Evolutionary conservation across 1,284 basidiomycete species (phyloP), one percentile per base, ranked within the genome.

Genomic region (Apiotrichum gracile): DNA sequence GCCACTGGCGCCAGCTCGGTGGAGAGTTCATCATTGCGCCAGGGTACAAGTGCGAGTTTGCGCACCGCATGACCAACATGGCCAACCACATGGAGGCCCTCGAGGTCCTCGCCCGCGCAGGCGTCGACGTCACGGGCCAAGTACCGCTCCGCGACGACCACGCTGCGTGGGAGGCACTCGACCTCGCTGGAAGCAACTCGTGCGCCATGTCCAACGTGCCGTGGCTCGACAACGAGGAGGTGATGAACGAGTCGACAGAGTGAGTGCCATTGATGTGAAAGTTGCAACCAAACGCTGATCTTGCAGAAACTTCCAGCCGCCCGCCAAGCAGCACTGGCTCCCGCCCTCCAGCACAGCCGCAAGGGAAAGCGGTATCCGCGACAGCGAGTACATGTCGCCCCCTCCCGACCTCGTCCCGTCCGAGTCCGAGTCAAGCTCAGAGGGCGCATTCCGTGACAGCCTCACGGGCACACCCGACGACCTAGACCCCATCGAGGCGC

Each of bases 61-160:
- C 73, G 3, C 74, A 76, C 51, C 65, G 74, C 21, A 76, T 76
- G 75, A 72, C 68, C 9, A 27, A 61, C 37, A 68, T 64, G 10
- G 65, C 65, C 22, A 64, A 75, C 57, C 72, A 75, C 49, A 67
- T 72, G 67, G 73, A 75, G 57, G 72, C 73, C 0, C 65, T 65
- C 25, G 73, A 73, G 42, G 64, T 41, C 5, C 54, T 49, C 4
- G 29, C 10, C 31, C 27, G 16, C 33, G 24, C 16, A 10, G 34
- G 22, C 1, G 24, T 22, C 37, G 45, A 26, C 25, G 24, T 13
- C 24, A 13, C 12, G 31, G 16, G 31, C 31, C 31, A 10, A 31
- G 31, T n/a, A n/a, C n/a, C n/a, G n/a, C 5, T 31, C 31, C 31
- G 5, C 31, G 16, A 10, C 31, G 31, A 31, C 12, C 12, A 31